These are phyloP conservation scores for Trypanosoma lewisi DNA, from an alignment of 208 protist genomes.

Conservation along the genomic window DNA sequence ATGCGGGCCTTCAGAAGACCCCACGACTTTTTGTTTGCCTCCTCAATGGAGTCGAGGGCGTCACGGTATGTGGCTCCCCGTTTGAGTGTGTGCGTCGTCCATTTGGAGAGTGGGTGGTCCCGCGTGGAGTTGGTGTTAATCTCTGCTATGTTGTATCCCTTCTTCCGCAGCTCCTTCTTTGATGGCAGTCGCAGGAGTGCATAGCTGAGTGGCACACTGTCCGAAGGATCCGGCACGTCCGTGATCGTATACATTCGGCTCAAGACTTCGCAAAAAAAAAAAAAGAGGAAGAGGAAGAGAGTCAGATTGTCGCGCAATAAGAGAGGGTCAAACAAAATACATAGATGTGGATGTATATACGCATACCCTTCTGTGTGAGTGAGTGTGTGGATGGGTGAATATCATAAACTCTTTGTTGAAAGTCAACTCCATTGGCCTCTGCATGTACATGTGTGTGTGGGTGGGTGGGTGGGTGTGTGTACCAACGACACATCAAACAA, in stretches of 20 bases:
- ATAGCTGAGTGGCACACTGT: conserved; percentile 69
- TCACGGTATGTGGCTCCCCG: conserved; percentile 63
- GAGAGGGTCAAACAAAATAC: neutral
- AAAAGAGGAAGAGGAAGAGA: conserved; percentile 17
- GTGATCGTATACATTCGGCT: neutral
- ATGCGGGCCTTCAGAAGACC: conserved; percentile 73
- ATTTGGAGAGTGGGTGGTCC: conserved; percentile 74
- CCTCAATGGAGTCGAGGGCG: conserved; percentile 57
- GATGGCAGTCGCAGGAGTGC: conserved; percentile 60
- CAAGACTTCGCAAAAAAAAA: neutral
- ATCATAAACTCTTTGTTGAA: too few species aligned
- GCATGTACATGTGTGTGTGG: too few species aligned
- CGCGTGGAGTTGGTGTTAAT: conserved; percentile 47
- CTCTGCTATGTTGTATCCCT: conserved; percentile 63
- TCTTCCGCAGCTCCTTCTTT: conserved; percentile 65
- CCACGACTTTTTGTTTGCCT: conserved; percentile 73
- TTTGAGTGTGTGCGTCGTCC: conserved; percentile 59
- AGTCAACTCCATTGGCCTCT: too few species aligned
- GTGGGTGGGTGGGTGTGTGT: too few species aligned
- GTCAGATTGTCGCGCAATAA: too few species aligned
- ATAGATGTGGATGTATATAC: neutral
- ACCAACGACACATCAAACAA: too few species aligned
- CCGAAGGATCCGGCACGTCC: conserved; percentile 39
- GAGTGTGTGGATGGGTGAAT: too few species aligned
- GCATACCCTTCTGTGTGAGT: too few species aligned